Evolutionary conservation across 306 rosid species (phyloP).

Genomic region (Macrotyloma uniflorum): DNA sequence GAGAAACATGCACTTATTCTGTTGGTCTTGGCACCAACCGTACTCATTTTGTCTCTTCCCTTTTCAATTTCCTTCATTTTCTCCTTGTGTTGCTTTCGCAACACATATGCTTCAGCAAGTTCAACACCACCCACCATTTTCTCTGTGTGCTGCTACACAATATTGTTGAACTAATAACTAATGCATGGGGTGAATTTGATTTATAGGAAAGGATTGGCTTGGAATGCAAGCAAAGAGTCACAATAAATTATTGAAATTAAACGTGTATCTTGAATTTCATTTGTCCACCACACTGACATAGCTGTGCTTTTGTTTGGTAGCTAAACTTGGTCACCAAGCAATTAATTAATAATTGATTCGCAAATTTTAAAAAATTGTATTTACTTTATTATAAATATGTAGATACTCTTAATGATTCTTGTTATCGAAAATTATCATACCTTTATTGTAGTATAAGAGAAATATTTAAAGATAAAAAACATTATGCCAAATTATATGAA

Average conservation of each 20-base stretch:
- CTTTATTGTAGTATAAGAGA: no score
- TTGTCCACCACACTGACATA: no score
- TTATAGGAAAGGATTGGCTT: background rate
- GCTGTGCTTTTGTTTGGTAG: background rate
- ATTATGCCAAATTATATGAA: no score
- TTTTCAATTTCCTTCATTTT: background rate
- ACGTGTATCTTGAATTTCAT: no score
- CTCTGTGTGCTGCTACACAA: background rate
- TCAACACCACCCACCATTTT: background rate
- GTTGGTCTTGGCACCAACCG: background rate
- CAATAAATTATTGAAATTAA: background rate
- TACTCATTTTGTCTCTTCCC: background rate
- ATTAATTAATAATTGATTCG: no score
- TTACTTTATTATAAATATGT: no score
- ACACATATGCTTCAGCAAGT: background rate
- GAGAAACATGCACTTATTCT: background rate
- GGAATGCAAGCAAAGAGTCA: conserved; percentile 25
- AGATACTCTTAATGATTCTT: no score
- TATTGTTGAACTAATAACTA: no score
- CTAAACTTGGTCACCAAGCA: conserved; percentile 33
- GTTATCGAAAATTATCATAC: no score
- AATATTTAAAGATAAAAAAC: no score
- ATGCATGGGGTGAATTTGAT: no score
- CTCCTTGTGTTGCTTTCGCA: background rate
- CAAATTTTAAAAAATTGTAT: no score